Base-by-base conservation (phyloP, 202 grass and related monocot genomes). In the Eragrostis tef region DNA sequence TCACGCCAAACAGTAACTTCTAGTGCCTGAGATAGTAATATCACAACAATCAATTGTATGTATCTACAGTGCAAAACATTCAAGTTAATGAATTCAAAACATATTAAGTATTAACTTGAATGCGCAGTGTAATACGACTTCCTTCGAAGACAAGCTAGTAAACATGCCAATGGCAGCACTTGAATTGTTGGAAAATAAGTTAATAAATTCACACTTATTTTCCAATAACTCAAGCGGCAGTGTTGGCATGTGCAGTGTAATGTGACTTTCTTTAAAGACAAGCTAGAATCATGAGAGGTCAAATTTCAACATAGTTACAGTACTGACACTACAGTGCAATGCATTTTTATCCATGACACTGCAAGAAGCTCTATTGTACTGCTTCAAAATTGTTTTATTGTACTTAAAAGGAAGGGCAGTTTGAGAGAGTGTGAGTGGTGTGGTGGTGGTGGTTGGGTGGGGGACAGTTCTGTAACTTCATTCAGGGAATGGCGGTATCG, bases 1-100 rank as follows among this genome's bases (percentile, higher is more conserved):
- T 90, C 83, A 80, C 96, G 88, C 88, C 92, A 98, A 77, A 98
- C 88, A 75, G 90, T 91, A 85, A 98, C 83, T 79, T 95, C 96
- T 73, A 98, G 86, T 83, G 17, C 77, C 96, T 98, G 73, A 19
- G 46, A 64, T 74, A n/a, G 25, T 74, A 59, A 74, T 70, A 89
- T 83, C 54, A 86, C 12, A 9, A 56, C 9, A 70, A 62, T 44
- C 20, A 34, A 65, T 39, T 63, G 0, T 53, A 84, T 58, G 52
- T 58, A 24, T 79, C 24, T 63, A 57, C 60, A 49, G 25, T 14
- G 2, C 11, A 22, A 67, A 78, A 52, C 51, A n/a, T 58, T 70
- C 77, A 88, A 2, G 4, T 10, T 54, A 80, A 61, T 58, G 81
- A 74, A 67, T 50, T 7, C 11, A 79, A 46, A 60, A 81, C 31